phyloP scores from a whole-genome alignment of 2,329 filamentous ascomycete genomes.

The Paracamarosporium sp. region DNA sequence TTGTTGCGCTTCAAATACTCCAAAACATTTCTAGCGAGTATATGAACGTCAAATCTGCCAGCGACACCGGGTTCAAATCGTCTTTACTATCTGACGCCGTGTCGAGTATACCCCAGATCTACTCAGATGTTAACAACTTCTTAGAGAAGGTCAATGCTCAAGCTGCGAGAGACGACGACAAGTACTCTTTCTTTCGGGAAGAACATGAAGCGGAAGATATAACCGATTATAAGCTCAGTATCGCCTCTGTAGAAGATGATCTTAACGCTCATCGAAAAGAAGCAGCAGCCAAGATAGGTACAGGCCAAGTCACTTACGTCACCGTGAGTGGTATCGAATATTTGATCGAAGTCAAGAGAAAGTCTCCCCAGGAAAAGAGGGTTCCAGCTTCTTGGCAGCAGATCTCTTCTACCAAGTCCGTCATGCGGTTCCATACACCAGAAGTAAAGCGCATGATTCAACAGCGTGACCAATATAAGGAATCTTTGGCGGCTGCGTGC shows the following conservation, averaged over 20 bases:
- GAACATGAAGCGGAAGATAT: conserved; percentile 88
- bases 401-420: conserved; percentile 90
- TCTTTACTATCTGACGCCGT: conserved; percentile 74
- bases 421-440: conserved; percentile 92
- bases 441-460: conserved; percentile 82
- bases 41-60: conserved; percentile 67
- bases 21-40: conserved; percentile 84
- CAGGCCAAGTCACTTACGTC: conserved; percentile 75
- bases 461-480: conserved; percentile 93
- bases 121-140: conserved; percentile 73
- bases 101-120: conserved; percentile 76
- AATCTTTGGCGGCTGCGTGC: conserved; percentile 89
- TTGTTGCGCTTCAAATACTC: conserved; percentile 83
- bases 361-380: conserved; percentile 70
- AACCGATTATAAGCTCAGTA: conserved; percentile 87
- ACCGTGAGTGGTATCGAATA: conserved; percentile 93
- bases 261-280: conserved; percentile 76
- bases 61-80: conserved; percentile 76
- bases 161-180: conserved; percentile 86
- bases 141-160: conserved; percentile 85
- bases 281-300: conserved; percentile 75
- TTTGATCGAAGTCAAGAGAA: conserved; percentile 88
- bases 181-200: conserved; percentile 91
- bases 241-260: conserved; percentile 89
- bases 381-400: conserved; percentile 96